Evolutionary conservation across 2,329 filamentous ascomycete species (phyloP), one percentile per base, ranked within the genome.

Genomic region (Chaetomiaceae sp.): DNA sequence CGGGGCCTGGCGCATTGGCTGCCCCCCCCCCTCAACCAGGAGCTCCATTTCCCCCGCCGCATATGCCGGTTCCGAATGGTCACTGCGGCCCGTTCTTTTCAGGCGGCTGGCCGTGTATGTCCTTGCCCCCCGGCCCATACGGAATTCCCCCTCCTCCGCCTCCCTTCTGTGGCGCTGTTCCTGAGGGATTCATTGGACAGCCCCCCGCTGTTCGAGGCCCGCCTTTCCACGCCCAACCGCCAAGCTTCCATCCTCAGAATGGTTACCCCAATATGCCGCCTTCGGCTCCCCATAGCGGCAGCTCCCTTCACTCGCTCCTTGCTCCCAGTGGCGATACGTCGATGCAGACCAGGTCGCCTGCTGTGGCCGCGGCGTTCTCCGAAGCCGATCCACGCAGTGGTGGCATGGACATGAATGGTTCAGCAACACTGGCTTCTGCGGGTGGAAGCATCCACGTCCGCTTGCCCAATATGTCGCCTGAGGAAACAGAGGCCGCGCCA

Each of bases 331-430:
- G 20, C n/a, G n/a, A 18, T 8, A 3, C 3, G 3, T 32, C 35
- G 22, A 12, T 22, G 34, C 42, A 47, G 18, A 43, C 43, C 4
- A 45, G 35, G 29, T 36, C 36, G 29, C 42, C 42, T 2, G 20
- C 42, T n/a, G 42, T 6, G 22, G 22, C 22, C 5, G 22, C 9
- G 5, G 22, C 9, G 6, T 24, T 24, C 22, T 24, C 22, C 6
- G 22, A 24, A 24, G 9, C 5, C 22, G 5, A 24, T 24, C 6
- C 9, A 9, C 22, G 22, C 22, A 5, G 9, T 24, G 22, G 22
- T 24, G 6, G 9, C 22, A 9, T 24, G 6, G 9, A 24, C n/a
- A n/a, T 5, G 22, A 24, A 5, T 24, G 6, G 22, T 24, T 24
- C 6, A 24, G 22, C 22, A 24, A 24, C 22, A 6, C 22, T n/a